Conservation (phyloP, 192 early-diverging fungal genomes). For the Backusella westeae region DNA sequence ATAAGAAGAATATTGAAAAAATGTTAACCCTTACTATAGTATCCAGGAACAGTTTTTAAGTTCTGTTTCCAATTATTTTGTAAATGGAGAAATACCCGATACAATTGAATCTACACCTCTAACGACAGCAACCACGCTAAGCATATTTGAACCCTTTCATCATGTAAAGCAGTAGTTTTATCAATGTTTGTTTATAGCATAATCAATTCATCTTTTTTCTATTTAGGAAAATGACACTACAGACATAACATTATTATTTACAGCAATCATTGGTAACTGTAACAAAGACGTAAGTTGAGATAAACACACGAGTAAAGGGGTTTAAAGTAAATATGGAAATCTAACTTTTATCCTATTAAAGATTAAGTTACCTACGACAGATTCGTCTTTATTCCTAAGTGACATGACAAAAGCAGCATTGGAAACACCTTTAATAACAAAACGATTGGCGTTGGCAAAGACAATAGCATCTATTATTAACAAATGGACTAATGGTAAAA, state of each 20-base stretch:
- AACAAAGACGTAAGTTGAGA: conserved; percentile 23
- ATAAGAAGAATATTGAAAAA: not conserved
- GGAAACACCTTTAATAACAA: not conserved
- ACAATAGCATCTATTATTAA: conserved; percentile 19
- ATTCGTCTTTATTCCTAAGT: not conserved
- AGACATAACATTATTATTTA: conserved; percentile 28
- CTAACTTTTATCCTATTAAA: not conserved
- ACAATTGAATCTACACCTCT: not conserved
- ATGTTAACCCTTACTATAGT: not conserved
- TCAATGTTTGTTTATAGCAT: not conserved
- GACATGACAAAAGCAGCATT: not conserved
- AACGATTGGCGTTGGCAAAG: conserved; percentile 6
- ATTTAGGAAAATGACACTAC: not conserved
- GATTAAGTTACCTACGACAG: not conserved
- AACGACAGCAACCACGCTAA: not conserved
- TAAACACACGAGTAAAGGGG: not conserved
- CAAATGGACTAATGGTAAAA: conserved; percentile 28
- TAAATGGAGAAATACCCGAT: conserved; percentile 1
- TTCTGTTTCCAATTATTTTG: not conserved
- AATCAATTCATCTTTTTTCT: not conserved
- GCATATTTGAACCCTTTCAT: not conserved
- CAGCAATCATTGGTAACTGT: conserved; percentile 27
- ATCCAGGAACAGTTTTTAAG: not conserved
- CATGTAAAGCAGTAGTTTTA: not conserved
- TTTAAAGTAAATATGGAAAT: not conserved